phyloP scores from a whole-genome alignment of 306 rosid genomes.

The Trichosanthes cucumerina region DNA sequence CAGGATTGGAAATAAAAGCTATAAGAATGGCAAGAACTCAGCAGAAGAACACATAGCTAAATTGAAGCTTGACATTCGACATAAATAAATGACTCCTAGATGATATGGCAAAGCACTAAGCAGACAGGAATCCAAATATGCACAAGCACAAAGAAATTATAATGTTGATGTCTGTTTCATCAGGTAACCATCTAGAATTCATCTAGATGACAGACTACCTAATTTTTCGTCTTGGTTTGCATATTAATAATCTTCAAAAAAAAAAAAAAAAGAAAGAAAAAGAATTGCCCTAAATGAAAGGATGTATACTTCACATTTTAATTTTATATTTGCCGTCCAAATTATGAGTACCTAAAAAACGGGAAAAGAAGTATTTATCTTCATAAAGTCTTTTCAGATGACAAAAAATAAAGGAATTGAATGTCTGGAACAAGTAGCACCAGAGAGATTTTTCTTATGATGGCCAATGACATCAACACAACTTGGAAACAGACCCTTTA shows the following conservation, averaged over 20 bases:
- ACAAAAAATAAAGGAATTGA: not conserved
- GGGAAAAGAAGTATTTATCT: not conserved
- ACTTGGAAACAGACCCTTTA: not conserved
- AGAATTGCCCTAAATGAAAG: not conserved
- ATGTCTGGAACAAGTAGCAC: not conserved
- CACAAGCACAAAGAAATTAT: not conserved
- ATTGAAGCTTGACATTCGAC: not conserved
- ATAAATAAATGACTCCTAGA: not conserved
- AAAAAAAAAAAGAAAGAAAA: too few relatives aligned
- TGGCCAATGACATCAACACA: not conserved
- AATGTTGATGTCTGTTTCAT: not conserved
- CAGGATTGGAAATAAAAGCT: constrained; percentile 4
- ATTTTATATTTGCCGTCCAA: not conserved
- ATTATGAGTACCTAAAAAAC: not conserved
- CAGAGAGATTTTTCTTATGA: not conserved
- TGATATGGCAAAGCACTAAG: not conserved
- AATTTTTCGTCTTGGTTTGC: not conserved
- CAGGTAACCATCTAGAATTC: not conserved
- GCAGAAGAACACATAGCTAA: not conserved
- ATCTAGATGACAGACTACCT: not conserved
- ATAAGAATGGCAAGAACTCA: not conserved
- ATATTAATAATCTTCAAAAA: not conserved
- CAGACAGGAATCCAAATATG: not conserved
- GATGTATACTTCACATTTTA: not conserved
- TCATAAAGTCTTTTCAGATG: not conserved